These are phyloP conservation scores for Linderniella brevidens DNA, from an alignment of 257 asterid species.

Conservation along the genomic window DNA sequence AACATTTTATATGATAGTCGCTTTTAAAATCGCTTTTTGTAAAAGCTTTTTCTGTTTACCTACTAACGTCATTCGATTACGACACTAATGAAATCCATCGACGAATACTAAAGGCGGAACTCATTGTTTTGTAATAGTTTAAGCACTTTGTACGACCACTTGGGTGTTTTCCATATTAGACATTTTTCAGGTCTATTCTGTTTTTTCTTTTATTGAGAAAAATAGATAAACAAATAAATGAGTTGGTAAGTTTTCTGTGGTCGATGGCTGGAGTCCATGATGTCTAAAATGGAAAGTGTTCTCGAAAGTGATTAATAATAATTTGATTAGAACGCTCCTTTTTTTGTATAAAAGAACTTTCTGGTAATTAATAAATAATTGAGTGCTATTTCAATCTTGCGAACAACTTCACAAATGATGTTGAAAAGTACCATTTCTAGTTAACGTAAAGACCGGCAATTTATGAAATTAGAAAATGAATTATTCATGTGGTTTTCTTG, in stretches of 20 bases:
- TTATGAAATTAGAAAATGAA: too few relatives aligned
- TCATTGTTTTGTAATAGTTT: slow-evolving; percentile 13
- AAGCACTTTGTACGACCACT: background rate
- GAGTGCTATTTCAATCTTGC: too few relatives aligned
- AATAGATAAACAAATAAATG: background rate
- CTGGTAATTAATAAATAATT: too few relatives aligned
- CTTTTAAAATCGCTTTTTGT: too few relatives aligned
- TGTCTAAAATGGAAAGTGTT: background rate
- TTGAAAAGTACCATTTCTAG: too few relatives aligned
- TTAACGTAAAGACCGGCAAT: too few relatives aligned
- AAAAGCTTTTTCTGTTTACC: background rate
- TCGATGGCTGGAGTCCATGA: slow-evolving; percentile 7
- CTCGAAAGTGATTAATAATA: background rate
- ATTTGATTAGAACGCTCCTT: slow-evolving; percentile 5
- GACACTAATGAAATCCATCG: slow-evolving; percentile 18
- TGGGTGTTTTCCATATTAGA: too few relatives aligned
- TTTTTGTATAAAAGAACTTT: background rate
- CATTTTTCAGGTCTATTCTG: background rate
- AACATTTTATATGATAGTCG: too few relatives aligned
- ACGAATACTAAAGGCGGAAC: slow-evolving; percentile 26
- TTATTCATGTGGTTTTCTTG: too few relatives aligned
- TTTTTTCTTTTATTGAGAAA: background rate
- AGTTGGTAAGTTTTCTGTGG: background rate
- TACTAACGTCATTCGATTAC: slow-evolving; percentile 5
- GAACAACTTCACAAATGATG: too few relatives aligned